These are phyloP conservation scores for Tulasnella sp. DNA, from an alignment of 768 basidiomycete species.

Conservation along the genomic window DNA sequence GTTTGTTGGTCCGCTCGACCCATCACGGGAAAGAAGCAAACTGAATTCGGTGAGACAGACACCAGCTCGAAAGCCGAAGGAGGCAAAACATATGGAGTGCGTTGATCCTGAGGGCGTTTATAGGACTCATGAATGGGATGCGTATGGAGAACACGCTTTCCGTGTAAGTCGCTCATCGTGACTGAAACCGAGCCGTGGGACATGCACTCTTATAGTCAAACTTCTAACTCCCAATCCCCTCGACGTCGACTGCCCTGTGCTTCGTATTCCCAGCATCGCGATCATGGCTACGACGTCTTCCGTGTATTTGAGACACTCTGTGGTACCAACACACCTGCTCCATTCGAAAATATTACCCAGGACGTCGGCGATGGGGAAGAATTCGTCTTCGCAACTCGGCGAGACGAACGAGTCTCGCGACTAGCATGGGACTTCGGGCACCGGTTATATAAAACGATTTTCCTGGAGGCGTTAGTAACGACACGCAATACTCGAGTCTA, in stretches of 20 bases:
- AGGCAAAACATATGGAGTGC: no score
- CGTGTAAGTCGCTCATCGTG: no score
- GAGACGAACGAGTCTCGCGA: conserved; percentile 54
- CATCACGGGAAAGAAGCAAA: no score
- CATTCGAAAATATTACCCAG: conserved; percentile 84
- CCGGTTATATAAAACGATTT: conserved; percentile 30
- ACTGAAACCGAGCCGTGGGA: no score
- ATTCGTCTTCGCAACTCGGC: conserved; percentile 54
- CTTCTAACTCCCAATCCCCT: no score
- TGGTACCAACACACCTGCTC: conserved; percentile 64
- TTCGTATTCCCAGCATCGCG: background rate
- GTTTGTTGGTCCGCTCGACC: no score
- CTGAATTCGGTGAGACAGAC: no score
- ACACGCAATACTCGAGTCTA: conserved; percentile 71
- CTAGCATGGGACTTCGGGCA: conserved; percentile 53
- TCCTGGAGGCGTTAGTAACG: conserved; percentile 37
- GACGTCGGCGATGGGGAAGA: conserved; percentile 92
- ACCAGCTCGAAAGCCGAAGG: no score
- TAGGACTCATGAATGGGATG: no score
- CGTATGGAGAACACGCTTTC: no score
- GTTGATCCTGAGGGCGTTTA: no score
- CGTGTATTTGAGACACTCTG: conserved; percentile 19
- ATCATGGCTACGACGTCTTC: background rate
- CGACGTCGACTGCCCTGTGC: background rate
- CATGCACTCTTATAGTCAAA: no score